These are phyloP conservation scores for Suillus clintonianus DNA, from an alignment of 768 basidiomycete species.

Conservation along the genomic window DNA sequence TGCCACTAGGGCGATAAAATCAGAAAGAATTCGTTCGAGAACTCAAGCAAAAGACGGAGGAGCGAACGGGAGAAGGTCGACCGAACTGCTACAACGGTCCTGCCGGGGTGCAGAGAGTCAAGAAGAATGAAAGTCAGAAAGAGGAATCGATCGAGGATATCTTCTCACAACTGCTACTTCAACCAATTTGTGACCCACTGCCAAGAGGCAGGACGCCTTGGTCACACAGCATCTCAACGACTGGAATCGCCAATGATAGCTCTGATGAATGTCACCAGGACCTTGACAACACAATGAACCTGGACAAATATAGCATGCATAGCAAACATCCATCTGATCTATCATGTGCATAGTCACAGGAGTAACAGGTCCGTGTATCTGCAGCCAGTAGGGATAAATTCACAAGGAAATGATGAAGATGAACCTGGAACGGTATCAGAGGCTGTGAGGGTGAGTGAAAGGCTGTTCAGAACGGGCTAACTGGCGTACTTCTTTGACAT, in stretches of 20 bases:
- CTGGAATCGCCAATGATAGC: neutral
- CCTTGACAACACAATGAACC: neutral
- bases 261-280: neutral
- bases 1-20: constrained; percentile 47
- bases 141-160: constrained; percentile 8
- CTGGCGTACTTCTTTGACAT: neutral
- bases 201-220: neutral
- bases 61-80: constrained; percentile 8
- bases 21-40: constrained; percentile 26
- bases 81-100: constrained; percentile 32
- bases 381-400: neutral
- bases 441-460: neutral
- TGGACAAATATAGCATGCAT: neutral
- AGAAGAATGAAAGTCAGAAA: constrained; percentile 25
- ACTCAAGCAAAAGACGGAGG: constrained; percentile 11
- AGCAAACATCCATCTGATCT: neutral
- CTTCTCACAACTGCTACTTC: neutral
- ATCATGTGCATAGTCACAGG: neutral
- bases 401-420: neutral
- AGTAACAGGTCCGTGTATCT: neutral
- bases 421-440: too few relatives aligned
- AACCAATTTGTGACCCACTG: neutral
- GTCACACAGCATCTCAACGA: neutral
- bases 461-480: neutral
- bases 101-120: constrained; percentile 32